Base-by-base conservation (phyloP, 331 rosid genomes). In the Arachis monticola region DNA sequence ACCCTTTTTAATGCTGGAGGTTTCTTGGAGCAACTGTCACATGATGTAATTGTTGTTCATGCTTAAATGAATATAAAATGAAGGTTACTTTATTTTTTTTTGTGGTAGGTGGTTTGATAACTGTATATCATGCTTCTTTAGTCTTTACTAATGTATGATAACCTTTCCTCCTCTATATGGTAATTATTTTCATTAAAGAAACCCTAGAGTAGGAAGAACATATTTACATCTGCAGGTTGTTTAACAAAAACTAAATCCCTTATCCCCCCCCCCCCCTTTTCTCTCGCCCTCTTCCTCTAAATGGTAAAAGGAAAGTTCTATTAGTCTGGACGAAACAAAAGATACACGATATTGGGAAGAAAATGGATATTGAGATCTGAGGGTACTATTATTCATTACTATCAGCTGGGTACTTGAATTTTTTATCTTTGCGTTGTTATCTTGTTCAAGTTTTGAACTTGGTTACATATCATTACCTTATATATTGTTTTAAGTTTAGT, bases 81-180 rank as follows among this genome's bases (percentile, higher is more conserved):
- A 65, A 79, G 73, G 30, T 48, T 55, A 40, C 72, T 73, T 67
- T 13, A 40, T 60, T 40, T 40, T 67, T 67, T 66, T 69, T 69
- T 59, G 46, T 67, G 70, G 32, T 63, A n/a, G 64, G 8, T 30
- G 58, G 50, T 72, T 35, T 50, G 47, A 51, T 77, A 53, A 60
- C 41, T 67, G 55, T 60, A 47, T 64, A 30, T 48, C 62, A 53
- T 59, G 46, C 40, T 62, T 14, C 53, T 65, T 8, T 72, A 35
- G 40, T 35, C 40, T 65, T 5, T 72, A 58, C 42, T 58, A 55
- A 62, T 57, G 57, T 68, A 40, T 55, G 55, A 47, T 30, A 27
- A 27, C 35, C 56, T 38, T 56, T 61, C 64, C 65, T 67, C 64
- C 70, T 46, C 51, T 69, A 14, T 44, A 44, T 50, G 17, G 52